A percentile compares a stretch with the other conserved stretches of the same genome.
Evolutionary conservation across 768 basidiomycete genomes (phyloP).

Genomic region (Lactarius deliciosus): DNA sequence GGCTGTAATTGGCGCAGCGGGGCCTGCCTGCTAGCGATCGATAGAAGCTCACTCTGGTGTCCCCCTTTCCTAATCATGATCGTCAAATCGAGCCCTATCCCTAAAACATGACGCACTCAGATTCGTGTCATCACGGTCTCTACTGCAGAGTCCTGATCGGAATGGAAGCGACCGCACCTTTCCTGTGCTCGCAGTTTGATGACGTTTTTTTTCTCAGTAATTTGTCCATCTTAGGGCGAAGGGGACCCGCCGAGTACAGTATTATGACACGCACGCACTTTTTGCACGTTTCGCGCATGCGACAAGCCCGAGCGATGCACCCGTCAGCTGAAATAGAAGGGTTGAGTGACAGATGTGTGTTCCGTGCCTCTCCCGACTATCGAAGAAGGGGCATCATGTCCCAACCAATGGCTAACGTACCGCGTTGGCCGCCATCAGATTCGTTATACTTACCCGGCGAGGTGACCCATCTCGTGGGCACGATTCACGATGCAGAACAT

Average conservation of each 20-base stretch:
- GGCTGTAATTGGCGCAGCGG: not conserved
- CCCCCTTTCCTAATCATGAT: not conserved
- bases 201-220: not conserved
- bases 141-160: not conserved
- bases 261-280: not conserved
- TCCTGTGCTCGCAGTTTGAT: not conserved
- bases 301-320: not conserved
- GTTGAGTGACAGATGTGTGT: not conserved
- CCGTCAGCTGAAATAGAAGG: not conserved
- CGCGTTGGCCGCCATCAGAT: constrained; percentile 1
- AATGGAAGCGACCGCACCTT: not conserved
- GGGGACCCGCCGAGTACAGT: not conserved
- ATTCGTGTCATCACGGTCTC: not conserved
- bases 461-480: not conserved
- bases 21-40: not conserved
- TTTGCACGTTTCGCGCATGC: not conserved
- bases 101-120: not conserved
- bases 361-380: not conserved
- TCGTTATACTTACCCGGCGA: not conserved
- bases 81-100: not conserved
- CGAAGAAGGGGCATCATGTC: not conserved
- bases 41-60: not conserved
- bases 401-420: not conserved
- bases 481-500: not conserved
- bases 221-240: not conserved